Evolutionary conservation across 495 filamentous ascomycete species (phyloP).

Genomic region (Hypomontagnella monticulosa): DNA sequence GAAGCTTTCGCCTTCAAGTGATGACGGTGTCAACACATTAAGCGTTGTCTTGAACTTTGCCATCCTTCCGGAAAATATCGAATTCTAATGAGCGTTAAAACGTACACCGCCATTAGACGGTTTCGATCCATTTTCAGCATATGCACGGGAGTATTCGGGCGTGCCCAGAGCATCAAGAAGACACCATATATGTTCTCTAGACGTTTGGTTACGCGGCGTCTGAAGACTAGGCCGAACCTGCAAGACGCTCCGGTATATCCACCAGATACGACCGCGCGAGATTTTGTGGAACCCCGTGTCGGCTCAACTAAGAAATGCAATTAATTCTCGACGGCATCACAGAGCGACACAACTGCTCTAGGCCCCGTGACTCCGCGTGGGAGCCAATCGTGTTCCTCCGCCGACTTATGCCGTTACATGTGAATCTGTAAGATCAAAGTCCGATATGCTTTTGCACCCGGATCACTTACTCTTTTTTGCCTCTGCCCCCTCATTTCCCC

Average conservation of each 20-base stretch:
- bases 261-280: slow-evolving; percentile 24
- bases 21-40: neutral
- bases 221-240: slow-evolving; percentile 29
- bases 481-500: slow-evolving; percentile 6
- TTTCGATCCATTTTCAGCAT: neutral
- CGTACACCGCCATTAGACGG: neutral
- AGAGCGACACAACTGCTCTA: slow-evolving; percentile 19
- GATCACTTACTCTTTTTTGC: slow-evolving; percentile 18
- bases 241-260: slow-evolving; percentile 14
- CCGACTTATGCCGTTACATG: slow-evolving; percentile 26
- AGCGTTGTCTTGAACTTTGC: slow-evolving; percentile 16
- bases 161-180: slow-evolving; percentile 7
- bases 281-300: slow-evolving; percentile 41
- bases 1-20: neutral
- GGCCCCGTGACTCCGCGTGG: slow-evolving; percentile 13
- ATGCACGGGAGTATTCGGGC: neutral
- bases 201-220: slow-evolving; percentile 31
- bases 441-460: slow-evolving; percentile 36
- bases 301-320: slow-evolving; percentile 35
- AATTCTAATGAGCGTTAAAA: neutral
- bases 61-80: slow-evolving; percentile 16
- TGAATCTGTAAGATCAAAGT: slow-evolving; percentile 31
- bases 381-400: slow-evolving; percentile 20
- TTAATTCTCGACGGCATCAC: slow-evolving; percentile 36
- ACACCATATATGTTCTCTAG: neutral